Conservation (phyloP, 1,284 basidiomycete species). For the Megacollybia platyphylla region DNA sequence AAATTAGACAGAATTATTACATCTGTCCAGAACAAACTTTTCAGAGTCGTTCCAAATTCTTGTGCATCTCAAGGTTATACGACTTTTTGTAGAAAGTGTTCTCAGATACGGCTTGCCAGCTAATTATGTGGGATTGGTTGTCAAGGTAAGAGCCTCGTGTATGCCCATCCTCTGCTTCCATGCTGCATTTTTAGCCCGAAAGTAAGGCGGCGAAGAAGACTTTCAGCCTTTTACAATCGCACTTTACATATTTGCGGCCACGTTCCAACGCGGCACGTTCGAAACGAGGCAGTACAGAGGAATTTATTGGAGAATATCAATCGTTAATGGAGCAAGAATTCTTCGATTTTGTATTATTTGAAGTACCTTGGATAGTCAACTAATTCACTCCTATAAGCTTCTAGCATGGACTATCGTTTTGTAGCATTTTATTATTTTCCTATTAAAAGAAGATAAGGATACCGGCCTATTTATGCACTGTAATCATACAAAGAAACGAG, state of each 20-base stretch:
- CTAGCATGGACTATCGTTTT: slow-evolving; percentile 5
- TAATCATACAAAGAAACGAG: slow-evolving; percentile 1
- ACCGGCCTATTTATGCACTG: background rate
- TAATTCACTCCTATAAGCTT: slow-evolving; percentile 18
- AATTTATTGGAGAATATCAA: slow-evolving; percentile 82
- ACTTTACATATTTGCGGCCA: slow-evolving; percentile 74
- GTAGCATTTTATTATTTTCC: background rate
- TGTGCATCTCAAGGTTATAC: slow-evolving; percentile 86
- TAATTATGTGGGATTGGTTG: slow-evolving; percentile 72
- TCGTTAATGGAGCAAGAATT: slow-evolving; percentile 88
- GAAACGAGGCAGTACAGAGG: slow-evolving; percentile 34
- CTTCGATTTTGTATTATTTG: slow-evolving; percentile 87
- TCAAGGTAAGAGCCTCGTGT: slow-evolving; percentile 50
- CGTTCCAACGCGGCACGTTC: slow-evolving; percentile 41
- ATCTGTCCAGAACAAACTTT: slow-evolving; percentile 89
- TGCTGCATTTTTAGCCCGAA: slow-evolving; percentile 58
- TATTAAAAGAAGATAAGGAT: slow-evolving; percentile 3
- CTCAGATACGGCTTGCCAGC: slow-evolving; percentile 93
- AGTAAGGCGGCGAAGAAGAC: slow-evolving; percentile 76
- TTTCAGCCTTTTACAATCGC: slow-evolving; percentile 59
- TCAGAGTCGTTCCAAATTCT: slow-evolving; percentile 94
- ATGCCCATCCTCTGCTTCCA: slow-evolving; percentile 1
- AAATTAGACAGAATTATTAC: slow-evolving; percentile 81
- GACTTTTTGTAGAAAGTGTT: slow-evolving; percentile 91
- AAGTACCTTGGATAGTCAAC: slow-evolving; percentile 69